Percentiles rank a stretch among this genome's conserved stretches.
Evolutionary conservation across 345 rosid genomes (phyloP).

Genomic region (Pistacia atlantica): DNA sequence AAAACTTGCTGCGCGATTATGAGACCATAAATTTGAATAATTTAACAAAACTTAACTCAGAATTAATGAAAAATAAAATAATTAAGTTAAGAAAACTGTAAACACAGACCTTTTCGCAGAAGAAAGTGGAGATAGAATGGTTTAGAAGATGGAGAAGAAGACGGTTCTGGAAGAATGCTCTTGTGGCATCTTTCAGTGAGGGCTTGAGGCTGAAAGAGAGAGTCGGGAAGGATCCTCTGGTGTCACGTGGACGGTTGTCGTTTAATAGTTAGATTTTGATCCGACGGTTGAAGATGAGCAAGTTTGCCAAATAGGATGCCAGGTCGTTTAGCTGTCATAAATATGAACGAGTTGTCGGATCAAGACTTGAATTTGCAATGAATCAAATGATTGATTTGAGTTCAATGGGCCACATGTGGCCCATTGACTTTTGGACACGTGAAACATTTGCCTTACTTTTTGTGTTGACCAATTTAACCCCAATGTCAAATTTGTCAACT

Average conservation of each 20-base stretch:
- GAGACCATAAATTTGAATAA: not conserved
- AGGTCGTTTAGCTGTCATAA: too few relatives aligned
- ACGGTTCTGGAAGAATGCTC: not conserved
- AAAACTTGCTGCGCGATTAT: not conserved
- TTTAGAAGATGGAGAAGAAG: not conserved
- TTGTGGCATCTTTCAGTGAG: not conserved
- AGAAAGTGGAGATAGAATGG: not conserved
- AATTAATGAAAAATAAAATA: not conserved
- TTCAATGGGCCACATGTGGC: too few relatives aligned
- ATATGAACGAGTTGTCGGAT: too few relatives aligned
- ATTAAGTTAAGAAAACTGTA: not conserved
- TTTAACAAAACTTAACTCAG: not conserved
- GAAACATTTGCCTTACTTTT: too few relatives aligned
- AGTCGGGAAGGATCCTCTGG: not conserved
- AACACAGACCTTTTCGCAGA: conserved; percentile 2
- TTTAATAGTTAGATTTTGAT: not conserved
- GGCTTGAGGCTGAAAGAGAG: not conserved
- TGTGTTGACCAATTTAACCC: too few relatives aligned
- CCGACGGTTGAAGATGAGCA: not conserved
- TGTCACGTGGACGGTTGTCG: not conserved
- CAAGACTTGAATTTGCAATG: too few relatives aligned
- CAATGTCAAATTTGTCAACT: too few relatives aligned
- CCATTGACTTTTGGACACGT: too few relatives aligned
- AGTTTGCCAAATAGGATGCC: too few relatives aligned
- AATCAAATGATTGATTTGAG: too few relatives aligned